phyloP scores from a whole-genome alignment of 176 grass and related monocot species.

The Eremochloa ophiuroides region DNA sequence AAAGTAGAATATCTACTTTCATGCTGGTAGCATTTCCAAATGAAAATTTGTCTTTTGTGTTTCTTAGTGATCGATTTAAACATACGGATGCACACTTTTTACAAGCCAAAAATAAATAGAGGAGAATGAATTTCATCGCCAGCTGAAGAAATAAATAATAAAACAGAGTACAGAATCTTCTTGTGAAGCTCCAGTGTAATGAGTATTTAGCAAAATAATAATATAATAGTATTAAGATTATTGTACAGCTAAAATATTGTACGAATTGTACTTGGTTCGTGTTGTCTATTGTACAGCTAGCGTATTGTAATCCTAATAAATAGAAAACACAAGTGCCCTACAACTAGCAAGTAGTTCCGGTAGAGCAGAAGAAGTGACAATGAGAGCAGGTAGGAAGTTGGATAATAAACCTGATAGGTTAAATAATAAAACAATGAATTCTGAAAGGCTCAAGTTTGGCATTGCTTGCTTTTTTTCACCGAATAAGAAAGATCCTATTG shows the following conservation, averaged over 20 bases:
- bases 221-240: too few relatives aligned
- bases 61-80: neutral
- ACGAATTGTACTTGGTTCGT: too few relatives aligned
- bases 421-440: neutral
- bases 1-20: neutral
- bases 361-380: neutral
- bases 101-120: neutral
- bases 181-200: neutral
- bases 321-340: neutral
- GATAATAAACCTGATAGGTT: neutral
- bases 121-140: neutral
- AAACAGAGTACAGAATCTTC: neutral
- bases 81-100: neutral
- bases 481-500: slow-evolving; percentile 7
- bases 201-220: neutral
- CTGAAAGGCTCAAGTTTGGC: neutral
- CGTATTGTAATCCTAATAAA: too few relatives aligned
- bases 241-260: too few relatives aligned
- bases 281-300: too few relatives aligned
- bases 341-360: neutral
- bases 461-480: neutral
- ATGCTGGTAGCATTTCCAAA: neutral
- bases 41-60: neutral
- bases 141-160: neutral
- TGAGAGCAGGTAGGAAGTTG: neutral